These are phyloP conservation scores for Megacollybia marginata DNA, from an alignment of 768 basidiomycete genomes.

Conservation along the genomic window DNA sequence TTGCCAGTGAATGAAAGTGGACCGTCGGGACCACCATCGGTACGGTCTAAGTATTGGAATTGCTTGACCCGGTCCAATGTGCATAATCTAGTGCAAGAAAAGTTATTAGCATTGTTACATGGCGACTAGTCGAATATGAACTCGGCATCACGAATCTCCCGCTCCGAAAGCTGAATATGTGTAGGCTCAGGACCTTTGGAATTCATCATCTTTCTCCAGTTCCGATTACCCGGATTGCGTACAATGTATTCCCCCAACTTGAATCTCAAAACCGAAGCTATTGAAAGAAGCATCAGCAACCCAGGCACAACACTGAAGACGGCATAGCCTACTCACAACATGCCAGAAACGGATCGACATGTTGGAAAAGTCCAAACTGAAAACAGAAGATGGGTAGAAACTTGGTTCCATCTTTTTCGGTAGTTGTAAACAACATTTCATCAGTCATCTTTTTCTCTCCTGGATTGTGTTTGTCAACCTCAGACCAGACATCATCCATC, in stretches of 20 bases:
- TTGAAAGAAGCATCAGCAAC: neutral
- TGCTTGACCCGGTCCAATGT: too few relatives aligned
- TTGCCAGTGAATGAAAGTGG: too few relatives aligned
- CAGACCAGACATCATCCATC: slow-evolving; percentile 14
- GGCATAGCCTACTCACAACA: neutral
- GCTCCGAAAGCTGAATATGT: neutral
- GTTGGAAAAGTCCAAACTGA: neutral
- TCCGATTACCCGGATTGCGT: neutral
- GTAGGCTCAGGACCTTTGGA: neutral
- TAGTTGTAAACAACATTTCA: slow-evolving; percentile 5
- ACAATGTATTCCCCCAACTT: neutral
- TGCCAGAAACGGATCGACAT: neutral
- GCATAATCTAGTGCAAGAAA: too few relatives aligned
- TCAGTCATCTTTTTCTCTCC: slow-evolving; percentile 15
- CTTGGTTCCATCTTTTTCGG: neutral
- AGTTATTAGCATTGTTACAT: too few relatives aligned
- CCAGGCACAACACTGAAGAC: too few relatives aligned
- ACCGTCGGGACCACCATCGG: too few relatives aligned
- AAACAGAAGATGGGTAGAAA: neutral
- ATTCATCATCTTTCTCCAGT: neutral
- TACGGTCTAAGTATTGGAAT: too few relatives aligned
- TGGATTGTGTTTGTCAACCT: slow-evolving; percentile 12
- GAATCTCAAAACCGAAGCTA: neutral
- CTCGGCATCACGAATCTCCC: too few relatives aligned
- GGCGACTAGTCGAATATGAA: too few relatives aligned